A percentile compares a stretch with the other conserved stretches of the same genome.
phyloP scores from a whole-genome alignment of 2,329 filamentous ascomycete genomes.

The Aquanectria penicillioides region DNA sequence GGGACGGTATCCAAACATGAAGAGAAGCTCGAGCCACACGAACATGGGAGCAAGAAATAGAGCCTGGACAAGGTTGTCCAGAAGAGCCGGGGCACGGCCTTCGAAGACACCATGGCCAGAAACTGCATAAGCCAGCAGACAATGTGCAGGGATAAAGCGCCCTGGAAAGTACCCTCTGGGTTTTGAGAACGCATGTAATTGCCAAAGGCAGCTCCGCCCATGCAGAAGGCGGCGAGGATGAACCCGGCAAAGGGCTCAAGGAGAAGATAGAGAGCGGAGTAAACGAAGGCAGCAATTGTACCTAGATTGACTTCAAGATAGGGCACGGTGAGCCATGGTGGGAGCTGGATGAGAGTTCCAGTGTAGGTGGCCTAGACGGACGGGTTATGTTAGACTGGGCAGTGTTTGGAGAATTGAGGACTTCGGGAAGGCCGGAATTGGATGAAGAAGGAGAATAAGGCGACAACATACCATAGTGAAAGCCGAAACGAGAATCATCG shows the following conservation, averaged over 20 bases:
- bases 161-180: conserved; percentile 59
- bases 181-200: conserved; percentile 77
- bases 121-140: conserved; percentile 90
- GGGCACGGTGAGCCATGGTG: conserved; percentile 73
- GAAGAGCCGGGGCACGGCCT: conserved; percentile 83
- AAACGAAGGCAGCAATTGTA: conserved; percentile 72
- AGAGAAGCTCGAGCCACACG: conserved; percentile 95
- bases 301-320: conserved; percentile 74
- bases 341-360: conserved; percentile 71
- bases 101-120: conserved; percentile 92
- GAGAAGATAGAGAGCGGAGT: conserved; percentile 84
- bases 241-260: conserved; percentile 93
- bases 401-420: conserved; percentile 2
- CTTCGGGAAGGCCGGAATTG: conserved; percentile 4
- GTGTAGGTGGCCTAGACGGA: conserved; percentile 66
- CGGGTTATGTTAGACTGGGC: conserved; percentile 14
- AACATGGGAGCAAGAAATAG: conserved; percentile 94
- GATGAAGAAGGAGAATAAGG: conserved; percentile 2
- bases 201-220: conserved; percentile 77
- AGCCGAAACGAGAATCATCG: conserved; percentile 75
- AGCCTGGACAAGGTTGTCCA: conserved; percentile 93
- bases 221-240: conserved; percentile 77
- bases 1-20: conserved; percentile 88
- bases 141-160: conserved; percentile 74
- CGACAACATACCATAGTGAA: conserved; percentile 73